phyloP scores from a whole-genome alignment of 2,329 filamentous ascomycete genomes.

The Malbranchea zuffiana region DNA sequence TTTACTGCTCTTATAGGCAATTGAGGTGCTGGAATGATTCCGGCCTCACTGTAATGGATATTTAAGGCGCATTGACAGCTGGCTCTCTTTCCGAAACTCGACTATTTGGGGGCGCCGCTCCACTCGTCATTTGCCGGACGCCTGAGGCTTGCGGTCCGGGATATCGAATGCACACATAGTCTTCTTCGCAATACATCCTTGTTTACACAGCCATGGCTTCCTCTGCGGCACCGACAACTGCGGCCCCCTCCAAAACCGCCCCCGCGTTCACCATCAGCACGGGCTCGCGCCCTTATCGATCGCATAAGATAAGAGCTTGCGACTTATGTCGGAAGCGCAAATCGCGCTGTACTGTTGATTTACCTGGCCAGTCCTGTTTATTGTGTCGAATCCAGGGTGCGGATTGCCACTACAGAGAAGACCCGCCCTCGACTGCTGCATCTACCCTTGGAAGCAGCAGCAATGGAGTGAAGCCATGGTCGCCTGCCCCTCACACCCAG shows the following conservation, averaged over 20 bases:
- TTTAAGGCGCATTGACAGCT: too few relatives aligned
- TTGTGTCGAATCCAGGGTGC: conserved; percentile 50
- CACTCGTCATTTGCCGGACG: too few relatives aligned
- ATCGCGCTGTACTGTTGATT: conserved; percentile 50
- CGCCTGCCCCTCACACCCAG: conserved; percentile 8
- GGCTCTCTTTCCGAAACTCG: too few relatives aligned
- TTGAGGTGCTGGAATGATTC: too few relatives aligned
- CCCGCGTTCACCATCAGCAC: conserved; percentile 24
- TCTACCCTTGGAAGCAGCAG: conserved; percentile 17
- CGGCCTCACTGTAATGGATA: too few relatives aligned
- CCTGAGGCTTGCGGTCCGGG: too few relatives aligned
- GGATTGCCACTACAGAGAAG: conserved; percentile 46
- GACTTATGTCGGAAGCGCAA: conserved; percentile 50
- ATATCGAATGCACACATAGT: too few relatives aligned
- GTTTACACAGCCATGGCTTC: conserved; percentile 8
- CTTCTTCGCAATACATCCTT: neutral
- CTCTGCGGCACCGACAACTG: conserved; percentile 4
- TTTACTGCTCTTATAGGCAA: too few relatives aligned
- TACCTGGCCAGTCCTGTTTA: conserved; percentile 43
- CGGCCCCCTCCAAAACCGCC: conserved; percentile 5
- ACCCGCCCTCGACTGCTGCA: conserved; percentile 19
- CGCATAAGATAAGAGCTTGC: conserved; percentile 52
- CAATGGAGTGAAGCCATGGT: conserved; percentile 9
- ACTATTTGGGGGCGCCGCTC: too few relatives aligned
- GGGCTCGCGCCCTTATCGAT: conserved; percentile 47